Percentiles rank a stretch among this genome's conserved stretches.
These are phyloP conservation scores for Vitis rotundifolia DNA, from an alignment of 164 flowering plant species.

Conservation along the genomic window DNA sequence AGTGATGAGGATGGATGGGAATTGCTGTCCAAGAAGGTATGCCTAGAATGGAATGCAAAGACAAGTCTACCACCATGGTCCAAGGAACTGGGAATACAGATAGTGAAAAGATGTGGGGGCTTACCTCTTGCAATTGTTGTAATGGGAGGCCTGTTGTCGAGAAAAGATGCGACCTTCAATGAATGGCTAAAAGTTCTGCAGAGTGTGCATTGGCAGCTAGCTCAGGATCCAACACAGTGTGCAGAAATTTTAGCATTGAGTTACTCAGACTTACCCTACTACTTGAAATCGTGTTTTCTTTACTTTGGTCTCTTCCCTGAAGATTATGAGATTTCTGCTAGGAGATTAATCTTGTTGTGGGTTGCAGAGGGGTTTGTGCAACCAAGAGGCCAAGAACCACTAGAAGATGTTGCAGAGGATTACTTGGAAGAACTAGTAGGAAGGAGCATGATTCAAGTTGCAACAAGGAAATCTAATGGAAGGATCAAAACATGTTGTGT, in stretches of 20 bases:
- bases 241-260: conserved; percentile 18
- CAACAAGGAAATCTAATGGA: conserved; percentile 10
- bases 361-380: conserved; percentile 23
- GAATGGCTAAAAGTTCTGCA: conserved; percentile 8
- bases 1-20: conserved; percentile 17
- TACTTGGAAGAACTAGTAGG: conserved; percentile 19
- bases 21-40: conserved; percentile 6
- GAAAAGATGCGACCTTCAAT: conserved; percentile 1
- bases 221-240: background rate
- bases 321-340: conserved; percentile 13
- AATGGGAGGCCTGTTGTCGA: conserved; percentile 11
- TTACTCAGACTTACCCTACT: conserved; percentile 8
- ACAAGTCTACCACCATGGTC: background rate
- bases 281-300: conserved; percentile 23
- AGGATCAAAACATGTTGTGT: conserved; percentile 2
- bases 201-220: background rate
- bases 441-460: conserved; percentile 20
- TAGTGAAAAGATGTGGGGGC: conserved; percentile 13
- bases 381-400: conserved; percentile 2
- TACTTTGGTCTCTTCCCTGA: conserved; percentile 21
- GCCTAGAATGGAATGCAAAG: background rate
- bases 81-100: conserved; percentile 6
- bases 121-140: conserved; percentile 24
- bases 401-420: conserved; percentile 21
- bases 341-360: conserved; percentile 18